A percentile compares a stretch with the other conserved stretches of the same genome.
Conservation (phyloP, 768 basidiomycete genomes). For the Termitomyces sp. region DNA sequence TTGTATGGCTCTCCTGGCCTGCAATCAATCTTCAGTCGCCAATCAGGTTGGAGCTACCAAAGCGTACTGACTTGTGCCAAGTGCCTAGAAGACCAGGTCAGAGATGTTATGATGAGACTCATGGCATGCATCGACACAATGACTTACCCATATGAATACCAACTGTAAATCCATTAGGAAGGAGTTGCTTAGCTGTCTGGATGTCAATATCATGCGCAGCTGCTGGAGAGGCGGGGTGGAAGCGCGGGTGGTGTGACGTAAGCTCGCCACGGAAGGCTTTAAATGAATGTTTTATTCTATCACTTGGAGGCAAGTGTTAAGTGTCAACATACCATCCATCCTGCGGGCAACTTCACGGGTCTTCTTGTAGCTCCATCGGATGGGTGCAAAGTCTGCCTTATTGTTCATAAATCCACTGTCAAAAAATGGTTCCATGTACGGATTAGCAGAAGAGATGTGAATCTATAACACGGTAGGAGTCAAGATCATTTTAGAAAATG, state of each 20-base stretch:
- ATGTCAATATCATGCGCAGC: constrained; percentile 60
- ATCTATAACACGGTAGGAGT: constrained; percentile 32
- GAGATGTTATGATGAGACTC: neutral
- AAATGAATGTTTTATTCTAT: neutral
- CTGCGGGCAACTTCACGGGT: constrained; percentile 65
- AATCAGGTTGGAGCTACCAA: neutral
- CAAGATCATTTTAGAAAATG: neutral
- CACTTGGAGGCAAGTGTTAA: neutral
- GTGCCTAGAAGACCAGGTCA: constrained; percentile 27
- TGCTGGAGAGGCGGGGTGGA: constrained; percentile 65
- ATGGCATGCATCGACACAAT: neutral
- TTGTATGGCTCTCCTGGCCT: constrained; percentile 50
- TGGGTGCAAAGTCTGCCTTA: constrained; percentile 72
- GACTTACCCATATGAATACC: constrained; percentile 64
- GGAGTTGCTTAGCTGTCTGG: constrained; percentile 55
- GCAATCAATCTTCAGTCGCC: neutral
- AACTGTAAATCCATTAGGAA: constrained; percentile 57
- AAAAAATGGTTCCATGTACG: constrained; percentile 58
- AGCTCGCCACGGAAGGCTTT: constrained; percentile 67
- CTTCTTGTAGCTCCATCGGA: constrained; percentile 77
- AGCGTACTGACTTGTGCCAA: constrained; percentile 39
- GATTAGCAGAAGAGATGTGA: constrained; percentile 54
- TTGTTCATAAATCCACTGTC: constrained; percentile 79
- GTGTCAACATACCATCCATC: constrained; percentile 51
- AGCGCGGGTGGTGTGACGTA: constrained; percentile 67